These are phyloP conservation scores for Lepidium didymum DNA, from an alignment of 345 rosid genomes.

Conservation along the genomic window DNA sequence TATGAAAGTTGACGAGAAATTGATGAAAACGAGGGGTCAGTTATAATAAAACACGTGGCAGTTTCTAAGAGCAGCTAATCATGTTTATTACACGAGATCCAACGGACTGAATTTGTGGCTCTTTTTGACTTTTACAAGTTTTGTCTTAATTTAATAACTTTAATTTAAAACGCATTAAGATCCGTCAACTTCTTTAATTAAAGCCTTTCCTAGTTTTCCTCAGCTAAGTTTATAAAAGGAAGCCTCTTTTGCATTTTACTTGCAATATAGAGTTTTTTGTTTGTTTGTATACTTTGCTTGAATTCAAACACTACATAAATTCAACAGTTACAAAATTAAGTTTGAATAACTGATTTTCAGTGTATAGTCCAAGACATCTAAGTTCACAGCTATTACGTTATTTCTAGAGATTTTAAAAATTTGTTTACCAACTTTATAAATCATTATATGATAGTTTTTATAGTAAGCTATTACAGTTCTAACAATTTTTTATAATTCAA, in stretches of 20 bases:
- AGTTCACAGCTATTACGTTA: no score
- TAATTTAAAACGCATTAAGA: background rate
- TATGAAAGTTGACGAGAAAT: conserved; percentile 20
- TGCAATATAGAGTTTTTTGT: background rate
- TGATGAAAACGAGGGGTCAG: conserved; percentile 10
- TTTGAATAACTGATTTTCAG: no score
- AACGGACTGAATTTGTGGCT: conserved; percentile 6
- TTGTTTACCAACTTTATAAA: no score
- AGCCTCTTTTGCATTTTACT: background rate
- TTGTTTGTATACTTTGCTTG: no score
- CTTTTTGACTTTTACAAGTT: conserved; percentile 2
- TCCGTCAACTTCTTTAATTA: background rate
- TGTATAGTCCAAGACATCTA: no score
- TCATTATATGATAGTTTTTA: no score
- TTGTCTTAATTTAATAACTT: background rate
- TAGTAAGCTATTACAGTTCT: no score
- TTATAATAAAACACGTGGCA: conserved; percentile 16
- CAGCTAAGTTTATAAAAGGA: background rate
- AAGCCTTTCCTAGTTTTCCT: conserved; percentile 7
- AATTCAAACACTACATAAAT: no score
- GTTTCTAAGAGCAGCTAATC: background rate
- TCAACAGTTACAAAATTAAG: no score
- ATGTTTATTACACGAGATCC: conserved; percentile 11
- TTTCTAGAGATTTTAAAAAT: no score
- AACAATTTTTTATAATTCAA: no score